These are phyloP conservation scores for Avena atlantica DNA, from an alignment of 176 grass and related monocot genomes.

Conservation along the genomic window DNA sequence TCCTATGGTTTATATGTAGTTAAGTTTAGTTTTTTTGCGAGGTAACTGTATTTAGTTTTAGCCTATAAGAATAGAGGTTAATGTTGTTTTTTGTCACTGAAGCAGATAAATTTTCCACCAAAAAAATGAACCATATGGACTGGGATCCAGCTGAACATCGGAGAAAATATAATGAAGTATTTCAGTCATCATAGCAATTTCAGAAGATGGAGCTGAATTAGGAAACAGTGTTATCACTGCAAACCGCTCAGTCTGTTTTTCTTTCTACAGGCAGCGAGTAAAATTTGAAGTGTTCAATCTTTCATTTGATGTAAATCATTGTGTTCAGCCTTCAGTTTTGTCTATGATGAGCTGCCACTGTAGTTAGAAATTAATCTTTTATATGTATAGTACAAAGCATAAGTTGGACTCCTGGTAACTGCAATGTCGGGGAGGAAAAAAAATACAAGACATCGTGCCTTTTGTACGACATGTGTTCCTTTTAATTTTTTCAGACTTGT, in stretches of 20 bases:
- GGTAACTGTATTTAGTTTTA: neutral
- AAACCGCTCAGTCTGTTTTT: neutral
- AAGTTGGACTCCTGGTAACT: neutral
- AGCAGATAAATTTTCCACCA: neutral
- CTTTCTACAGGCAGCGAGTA: neutral
- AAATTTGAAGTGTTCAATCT: neutral
- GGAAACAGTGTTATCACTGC: neutral
- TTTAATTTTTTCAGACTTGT: neutral
- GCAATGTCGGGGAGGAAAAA: neutral
- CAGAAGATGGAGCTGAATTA: neutral
- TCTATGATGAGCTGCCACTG: neutral
- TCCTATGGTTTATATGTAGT: neutral
- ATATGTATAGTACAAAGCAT: neutral
- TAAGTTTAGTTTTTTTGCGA: neutral
- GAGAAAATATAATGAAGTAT: neutral
- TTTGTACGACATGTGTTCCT: neutral
- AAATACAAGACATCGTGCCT: neutral
- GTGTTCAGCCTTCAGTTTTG: neutral
- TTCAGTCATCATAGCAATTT: neutral
- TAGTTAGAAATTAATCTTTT: neutral
- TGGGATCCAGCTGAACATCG: neutral
- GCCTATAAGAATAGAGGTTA: neutral
- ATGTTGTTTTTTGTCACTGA: neutral
- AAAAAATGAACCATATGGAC: neutral
- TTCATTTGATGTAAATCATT: neutral